Evolutionary conservation across 371 early-diverging fungal genomes (phyloP).

Genomic region (Smittium culicis): DNA sequence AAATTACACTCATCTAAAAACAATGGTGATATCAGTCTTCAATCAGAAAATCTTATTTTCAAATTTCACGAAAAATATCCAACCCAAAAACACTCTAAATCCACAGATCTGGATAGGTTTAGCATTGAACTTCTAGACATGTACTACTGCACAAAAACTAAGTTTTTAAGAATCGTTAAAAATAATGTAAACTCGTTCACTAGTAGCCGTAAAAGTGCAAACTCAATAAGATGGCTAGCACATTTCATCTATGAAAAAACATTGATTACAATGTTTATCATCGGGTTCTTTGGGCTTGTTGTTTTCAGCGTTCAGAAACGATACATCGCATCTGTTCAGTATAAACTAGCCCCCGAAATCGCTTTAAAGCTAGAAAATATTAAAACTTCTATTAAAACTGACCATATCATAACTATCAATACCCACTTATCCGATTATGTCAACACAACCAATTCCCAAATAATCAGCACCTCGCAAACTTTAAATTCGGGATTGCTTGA

Average conservation of each 20-base stretch:
- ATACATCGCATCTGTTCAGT: background rate
- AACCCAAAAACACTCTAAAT: too few relatives aligned
- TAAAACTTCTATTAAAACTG: background rate
- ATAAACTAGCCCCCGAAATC: background rate
- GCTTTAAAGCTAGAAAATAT: background rate
- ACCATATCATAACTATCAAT: background rate
- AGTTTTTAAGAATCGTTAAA: background rate
- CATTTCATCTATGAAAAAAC: background rate
- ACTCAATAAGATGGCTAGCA: background rate
- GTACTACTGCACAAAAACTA: background rate
- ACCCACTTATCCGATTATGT: too few relatives aligned
- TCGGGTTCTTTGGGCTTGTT: background rate
- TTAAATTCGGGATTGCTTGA: background rate
- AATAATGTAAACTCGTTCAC: background rate
- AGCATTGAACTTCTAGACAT: background rate
- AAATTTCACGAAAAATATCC: too few relatives aligned
- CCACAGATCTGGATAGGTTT: conserved; percentile 2
- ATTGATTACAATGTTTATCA: background rate
- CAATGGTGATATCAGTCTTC: too few relatives aligned
- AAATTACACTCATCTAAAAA: too few relatives aligned
- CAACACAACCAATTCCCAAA: too few relatives aligned
- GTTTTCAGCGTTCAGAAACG: background rate
- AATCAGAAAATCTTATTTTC: too few relatives aligned
- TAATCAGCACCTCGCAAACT: too few relatives aligned
- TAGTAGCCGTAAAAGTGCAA: background rate